Evolutionary conservation across 495 filamentous ascomycete species (phyloP).

Genomic region (Podospora anserina): DNA sequence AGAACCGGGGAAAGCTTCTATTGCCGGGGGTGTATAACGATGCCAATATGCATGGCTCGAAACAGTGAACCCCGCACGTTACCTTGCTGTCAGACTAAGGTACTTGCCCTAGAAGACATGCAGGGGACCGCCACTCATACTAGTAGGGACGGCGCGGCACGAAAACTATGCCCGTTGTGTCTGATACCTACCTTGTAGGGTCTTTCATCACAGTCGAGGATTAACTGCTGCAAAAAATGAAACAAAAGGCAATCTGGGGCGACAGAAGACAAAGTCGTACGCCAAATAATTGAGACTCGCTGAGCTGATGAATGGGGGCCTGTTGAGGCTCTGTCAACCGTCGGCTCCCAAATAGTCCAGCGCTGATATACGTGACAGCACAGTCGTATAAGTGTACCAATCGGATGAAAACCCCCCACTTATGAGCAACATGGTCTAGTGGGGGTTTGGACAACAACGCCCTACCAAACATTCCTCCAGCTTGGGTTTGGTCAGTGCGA

Average conservation of each 20-base stretch:
- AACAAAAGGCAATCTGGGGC: too few species aligned
- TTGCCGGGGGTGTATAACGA: neutral
- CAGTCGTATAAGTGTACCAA: neutral
- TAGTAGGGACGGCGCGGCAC: neutral
- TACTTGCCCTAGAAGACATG: neutral
- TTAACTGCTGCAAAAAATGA: neutral
- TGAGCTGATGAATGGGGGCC: too few species aligned
- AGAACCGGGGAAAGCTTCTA: neutral
- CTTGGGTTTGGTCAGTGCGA: neutral
- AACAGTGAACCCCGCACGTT: neutral
- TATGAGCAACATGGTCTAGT: neutral
- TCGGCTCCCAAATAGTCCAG: neutral
- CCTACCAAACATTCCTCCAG: neutral
- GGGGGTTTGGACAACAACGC: neutral
- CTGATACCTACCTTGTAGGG: too few species aligned
- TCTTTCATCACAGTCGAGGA: too few species aligned
- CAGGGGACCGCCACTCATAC: neutral
- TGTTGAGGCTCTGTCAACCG: neutral
- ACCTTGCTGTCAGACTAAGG: neutral
- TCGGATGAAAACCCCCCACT: neutral
- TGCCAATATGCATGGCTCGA: neutral
- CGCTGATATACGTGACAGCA: neutral
- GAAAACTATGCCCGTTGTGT: too few species aligned
- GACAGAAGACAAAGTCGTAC: too few species aligned
- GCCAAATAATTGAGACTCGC: too few species aligned